Evolutionary conservation across 78 protist species (phyloP).

Genomic region (Chrysochromulina parva): DNA sequence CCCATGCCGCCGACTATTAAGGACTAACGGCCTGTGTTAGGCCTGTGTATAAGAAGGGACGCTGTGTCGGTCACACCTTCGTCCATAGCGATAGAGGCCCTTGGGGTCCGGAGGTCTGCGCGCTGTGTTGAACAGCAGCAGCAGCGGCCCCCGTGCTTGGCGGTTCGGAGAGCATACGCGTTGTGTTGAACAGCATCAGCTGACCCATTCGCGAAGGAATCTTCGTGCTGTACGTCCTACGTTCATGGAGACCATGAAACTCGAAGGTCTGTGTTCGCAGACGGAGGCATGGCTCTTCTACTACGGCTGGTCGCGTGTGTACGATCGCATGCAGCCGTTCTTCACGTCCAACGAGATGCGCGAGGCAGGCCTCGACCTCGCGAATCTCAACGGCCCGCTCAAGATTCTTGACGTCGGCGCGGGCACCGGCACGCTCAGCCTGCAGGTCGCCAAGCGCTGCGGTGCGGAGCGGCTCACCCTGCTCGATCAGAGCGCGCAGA

Average conservation of each 20-base stretch:
- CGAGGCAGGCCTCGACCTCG: slow-evolving; percentile 27
- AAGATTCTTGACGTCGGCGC: slow-evolving; percentile 13
- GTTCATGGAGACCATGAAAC: neutral
- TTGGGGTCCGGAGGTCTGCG: too few relatives aligned
- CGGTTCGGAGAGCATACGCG: too few relatives aligned
- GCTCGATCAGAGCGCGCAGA: neutral
- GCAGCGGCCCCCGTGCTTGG: too few relatives aligned
- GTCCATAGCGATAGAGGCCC: too few relatives aligned
- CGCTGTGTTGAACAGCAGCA: too few relatives aligned
- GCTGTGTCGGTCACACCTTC: too few relatives aligned
- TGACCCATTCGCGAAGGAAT: too few relatives aligned
- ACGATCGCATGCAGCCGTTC: neutral
- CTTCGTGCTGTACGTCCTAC: too few relatives aligned
- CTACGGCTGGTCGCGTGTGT: neutral
- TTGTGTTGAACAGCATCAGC: too few relatives aligned
- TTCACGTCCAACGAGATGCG: slow-evolving; percentile 12
- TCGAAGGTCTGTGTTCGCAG: slow-evolving; percentile 5
- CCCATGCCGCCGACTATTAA: too few relatives aligned
- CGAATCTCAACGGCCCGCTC: neutral
- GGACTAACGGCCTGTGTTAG: too few relatives aligned
- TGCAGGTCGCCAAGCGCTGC: neutral
- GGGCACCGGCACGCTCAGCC: neutral
- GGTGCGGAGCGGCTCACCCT: neutral
- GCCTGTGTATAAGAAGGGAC: too few relatives aligned
- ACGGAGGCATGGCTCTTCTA: slow-evolving; percentile 16